Conservation (phyloP, 257 asterid species). For the Anisodus tanguticus region DNA sequence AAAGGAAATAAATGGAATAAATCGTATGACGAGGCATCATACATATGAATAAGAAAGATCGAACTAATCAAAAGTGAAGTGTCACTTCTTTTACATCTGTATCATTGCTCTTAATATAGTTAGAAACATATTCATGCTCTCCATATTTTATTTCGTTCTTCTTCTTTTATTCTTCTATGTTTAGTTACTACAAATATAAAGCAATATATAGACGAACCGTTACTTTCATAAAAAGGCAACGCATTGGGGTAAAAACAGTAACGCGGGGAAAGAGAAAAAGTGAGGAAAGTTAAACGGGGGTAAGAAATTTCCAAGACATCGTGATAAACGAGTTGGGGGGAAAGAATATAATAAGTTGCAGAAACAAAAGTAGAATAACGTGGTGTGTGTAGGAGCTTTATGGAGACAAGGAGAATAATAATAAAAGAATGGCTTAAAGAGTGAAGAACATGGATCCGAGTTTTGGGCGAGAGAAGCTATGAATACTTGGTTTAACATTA, state of each 20-base stretch:
- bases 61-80: too few relatives aligned
- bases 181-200: conserved; percentile 8
- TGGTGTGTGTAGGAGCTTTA: neutral
- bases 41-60: too few relatives aligned
- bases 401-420: conserved; percentile 10
- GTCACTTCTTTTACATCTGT: too few relatives aligned
- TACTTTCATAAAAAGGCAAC: neutral
- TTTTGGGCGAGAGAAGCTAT: conserved; percentile 30
- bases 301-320: conserved; percentile 19
- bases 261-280: neutral
- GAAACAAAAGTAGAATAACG: neutral
- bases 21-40: too few relatives aligned
- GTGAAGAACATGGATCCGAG: conserved; percentile 29
- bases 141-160: too few relatives aligned
- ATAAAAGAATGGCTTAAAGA: neutral
- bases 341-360: neutral
- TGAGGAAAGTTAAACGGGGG: neutral
- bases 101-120: too few relatives aligned
- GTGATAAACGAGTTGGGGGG: neutral
- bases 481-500: conserved; percentile 31
- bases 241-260: neutral
- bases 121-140: too few relatives aligned
- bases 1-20: too few relatives aligned
- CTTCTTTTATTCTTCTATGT: neutral
- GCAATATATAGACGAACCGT: neutral